A percentile compares a stretch with the other conserved stretches of the same genome.
phyloP scores from a whole-genome alignment of 257 asterid species.

The Solanum lycopersicoides region DNA sequence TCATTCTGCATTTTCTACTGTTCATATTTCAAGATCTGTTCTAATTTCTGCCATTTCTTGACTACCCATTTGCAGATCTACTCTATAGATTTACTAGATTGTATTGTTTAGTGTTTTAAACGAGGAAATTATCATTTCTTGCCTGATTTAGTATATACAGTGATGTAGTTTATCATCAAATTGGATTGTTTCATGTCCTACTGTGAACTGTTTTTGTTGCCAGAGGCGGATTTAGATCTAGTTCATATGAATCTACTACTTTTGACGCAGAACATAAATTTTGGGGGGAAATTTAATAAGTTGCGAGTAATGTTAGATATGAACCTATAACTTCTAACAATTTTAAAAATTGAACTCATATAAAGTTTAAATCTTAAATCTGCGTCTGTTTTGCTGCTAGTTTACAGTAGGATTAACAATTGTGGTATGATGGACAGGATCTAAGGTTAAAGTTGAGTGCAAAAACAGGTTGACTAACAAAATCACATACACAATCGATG shows the following conservation, averaged over 20 bases:
- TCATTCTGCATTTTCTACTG: background rate
- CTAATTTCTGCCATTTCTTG: background rate
- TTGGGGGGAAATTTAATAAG: background rate
- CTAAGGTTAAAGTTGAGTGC: conserved; percentile 50
- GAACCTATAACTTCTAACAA: too few species aligned
- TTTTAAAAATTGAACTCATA: background rate
- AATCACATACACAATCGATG: conserved; percentile 20
- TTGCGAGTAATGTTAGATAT: background rate
- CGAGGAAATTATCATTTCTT: too few species aligned
- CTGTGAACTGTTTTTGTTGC: background rate
- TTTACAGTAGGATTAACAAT: background rate
- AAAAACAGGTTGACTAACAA: conserved; percentile 8
- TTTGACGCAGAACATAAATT: background rate
- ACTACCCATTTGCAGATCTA: background rate
- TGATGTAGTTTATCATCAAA: too few species aligned
- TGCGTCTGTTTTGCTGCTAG: background rate
- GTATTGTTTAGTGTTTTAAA: background rate
- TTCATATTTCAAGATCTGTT: background rate
- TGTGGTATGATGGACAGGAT: conserved; percentile 24
- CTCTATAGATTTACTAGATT: background rate
- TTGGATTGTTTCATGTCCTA: background rate
- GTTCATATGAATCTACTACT: background rate
- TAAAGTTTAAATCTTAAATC: background rate
- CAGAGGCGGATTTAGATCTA: background rate
- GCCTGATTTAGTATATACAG: too few species aligned